Percentiles rank a stretch among this genome's conserved stretches.
These are phyloP conservation scores for Paradendryphiella salina DNA, from an alignment of 2,329 filamentous ascomycete species.

Conservation along the genomic window DNA sequence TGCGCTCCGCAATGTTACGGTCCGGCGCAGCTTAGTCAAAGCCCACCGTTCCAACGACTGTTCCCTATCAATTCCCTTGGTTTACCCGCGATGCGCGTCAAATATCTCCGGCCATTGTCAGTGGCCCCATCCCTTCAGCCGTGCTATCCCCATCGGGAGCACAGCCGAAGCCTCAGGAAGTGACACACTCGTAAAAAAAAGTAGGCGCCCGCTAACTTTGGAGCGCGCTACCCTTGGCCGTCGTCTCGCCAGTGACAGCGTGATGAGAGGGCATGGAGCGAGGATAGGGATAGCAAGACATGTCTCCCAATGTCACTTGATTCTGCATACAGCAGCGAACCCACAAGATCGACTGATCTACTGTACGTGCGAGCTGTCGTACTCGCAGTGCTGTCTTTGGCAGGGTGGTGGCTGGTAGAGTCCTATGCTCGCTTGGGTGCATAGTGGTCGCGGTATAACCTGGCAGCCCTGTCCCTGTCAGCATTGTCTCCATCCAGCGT, in stretches of 20 bases:
- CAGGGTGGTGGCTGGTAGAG: slow-evolving; percentile 35
- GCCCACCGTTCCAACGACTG: slow-evolving; percentile 19
- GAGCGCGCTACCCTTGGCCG: slow-evolving; percentile 26
- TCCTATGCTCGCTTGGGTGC: slow-evolving; percentile 42
- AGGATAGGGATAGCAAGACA: neutral
- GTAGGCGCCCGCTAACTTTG: slow-evolving; percentile 45
- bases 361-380: slow-evolving; percentile 25
- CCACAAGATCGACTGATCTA: slow-evolving; percentile 20
- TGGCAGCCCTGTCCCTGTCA: slow-evolving; percentile 26
- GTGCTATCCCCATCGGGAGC: slow-evolving; percentile 45
- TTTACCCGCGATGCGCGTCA: slow-evolving; percentile 26
- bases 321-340: slow-evolving; percentile 6
- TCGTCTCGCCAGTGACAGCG: neutral
- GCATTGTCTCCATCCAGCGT: slow-evolving; percentile 18
- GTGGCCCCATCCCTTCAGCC: slow-evolving; percentile 41
- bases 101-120: slow-evolving; percentile 41
- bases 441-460: slow-evolving; percentile 23
- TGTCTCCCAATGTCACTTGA: too few species aligned
- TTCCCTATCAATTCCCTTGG: slow-evolving; percentile 34
- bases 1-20: slow-evolving; percentile 9
- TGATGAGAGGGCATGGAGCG: slow-evolving; percentile 4
- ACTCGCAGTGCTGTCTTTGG: slow-evolving; percentile 21
- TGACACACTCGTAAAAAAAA: slow-evolving; percentile 30
- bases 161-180: slow-evolving; percentile 39
- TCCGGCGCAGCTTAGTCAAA: slow-evolving; percentile 33